Evolutionary conservation across 2,329 filamentous ascomycete species (phyloP).

Genomic region (Cadophora luteo-olivacea): DNA sequence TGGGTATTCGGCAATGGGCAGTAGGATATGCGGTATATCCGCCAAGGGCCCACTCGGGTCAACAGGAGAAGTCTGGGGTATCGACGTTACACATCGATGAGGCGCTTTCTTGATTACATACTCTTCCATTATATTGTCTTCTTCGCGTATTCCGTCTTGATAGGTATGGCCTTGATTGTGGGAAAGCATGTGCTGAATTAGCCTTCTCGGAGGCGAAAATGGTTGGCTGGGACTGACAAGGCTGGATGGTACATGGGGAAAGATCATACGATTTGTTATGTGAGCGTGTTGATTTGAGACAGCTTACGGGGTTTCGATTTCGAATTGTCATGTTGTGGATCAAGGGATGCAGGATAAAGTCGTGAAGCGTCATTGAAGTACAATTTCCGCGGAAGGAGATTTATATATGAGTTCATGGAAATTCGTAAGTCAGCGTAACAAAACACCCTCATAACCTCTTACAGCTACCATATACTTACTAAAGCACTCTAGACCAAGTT

Average conservation of each 20-base stretch:
- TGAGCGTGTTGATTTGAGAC: background rate
- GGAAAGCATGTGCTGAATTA: background rate
- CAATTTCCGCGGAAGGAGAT: background rate
- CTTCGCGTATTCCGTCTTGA: background rate
- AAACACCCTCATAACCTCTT: background rate
- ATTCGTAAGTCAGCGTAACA: background rate
- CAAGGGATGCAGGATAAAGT: background rate
- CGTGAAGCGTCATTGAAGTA: slow-evolving; percentile 7
- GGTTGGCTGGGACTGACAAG: background rate
- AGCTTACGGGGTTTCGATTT: background rate
- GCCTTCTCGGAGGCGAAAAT: background rate
- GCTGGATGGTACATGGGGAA: background rate
- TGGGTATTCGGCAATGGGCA: slow-evolving; percentile 14
- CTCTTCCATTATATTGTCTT: background rate
- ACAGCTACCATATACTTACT: background rate
- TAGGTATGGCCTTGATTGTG: background rate
- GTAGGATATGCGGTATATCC: slow-evolving; percentile 10
- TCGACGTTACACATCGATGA: background rate
- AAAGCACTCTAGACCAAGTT: background rate
- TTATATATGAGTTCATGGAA: background rate
- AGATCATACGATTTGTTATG: slow-evolving; percentile 13
- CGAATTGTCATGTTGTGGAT: slow-evolving; percentile 8
- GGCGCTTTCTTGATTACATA: background rate
- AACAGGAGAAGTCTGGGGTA: background rate
- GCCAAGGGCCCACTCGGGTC: slow-evolving; percentile 9